Evolutionary conservation across 371 early-diverging fungal species (phyloP).

Genomic region (Mucor piriformis): DNA sequence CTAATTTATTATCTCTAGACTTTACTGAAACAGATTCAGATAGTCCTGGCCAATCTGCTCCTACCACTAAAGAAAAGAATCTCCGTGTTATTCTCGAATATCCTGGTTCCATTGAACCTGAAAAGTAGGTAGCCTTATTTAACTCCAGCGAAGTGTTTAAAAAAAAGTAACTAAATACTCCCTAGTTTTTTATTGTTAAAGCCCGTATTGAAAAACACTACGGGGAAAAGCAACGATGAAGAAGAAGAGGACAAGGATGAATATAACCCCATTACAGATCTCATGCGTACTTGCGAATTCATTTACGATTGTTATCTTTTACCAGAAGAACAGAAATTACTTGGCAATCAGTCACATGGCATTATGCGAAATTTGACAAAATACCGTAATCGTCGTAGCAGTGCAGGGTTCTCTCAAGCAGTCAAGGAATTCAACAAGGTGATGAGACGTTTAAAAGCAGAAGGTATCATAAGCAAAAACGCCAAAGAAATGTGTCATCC

Average conservation of each 20-base stretch:
- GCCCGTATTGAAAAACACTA: conserved; percentile 37
- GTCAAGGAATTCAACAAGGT: conserved; percentile 75
- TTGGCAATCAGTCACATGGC: conserved; percentile 73
- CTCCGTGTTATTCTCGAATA: conserved; percentile 30
- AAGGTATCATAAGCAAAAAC: conserved; percentile 41
- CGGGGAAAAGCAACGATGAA: conserved; percentile 20
- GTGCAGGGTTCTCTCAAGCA: conserved; percentile 69
- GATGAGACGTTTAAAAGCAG: conserved; percentile 43
- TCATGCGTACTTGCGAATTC: conserved; percentile 68
- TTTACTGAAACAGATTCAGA: conserved; percentile 27
- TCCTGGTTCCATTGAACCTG: conserved; percentile 26
- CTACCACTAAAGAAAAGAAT: conserved; percentile 9
- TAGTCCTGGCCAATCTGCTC: conserved; percentile 9
- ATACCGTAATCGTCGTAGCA: conserved; percentile 74
- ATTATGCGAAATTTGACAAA: conserved; percentile 79
- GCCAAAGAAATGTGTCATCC: conserved; percentile 48
- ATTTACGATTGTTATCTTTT: conserved; percentile 69
- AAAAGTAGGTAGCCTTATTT: conserved; percentile 22
- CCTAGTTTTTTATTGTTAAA: conserved; percentile 41
- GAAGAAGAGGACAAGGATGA: conserved; percentile 71
- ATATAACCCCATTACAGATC: conserved; percentile 80
- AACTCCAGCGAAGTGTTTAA: neutral
- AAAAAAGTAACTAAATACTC: neutral
- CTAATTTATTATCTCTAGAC: conserved; percentile 9
- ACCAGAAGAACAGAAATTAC: conserved; percentile 47